Conservation (phyloP, 2,329 filamentous ascomycete genomes). For the Aspergillus brunneoviolaceus region DNA sequence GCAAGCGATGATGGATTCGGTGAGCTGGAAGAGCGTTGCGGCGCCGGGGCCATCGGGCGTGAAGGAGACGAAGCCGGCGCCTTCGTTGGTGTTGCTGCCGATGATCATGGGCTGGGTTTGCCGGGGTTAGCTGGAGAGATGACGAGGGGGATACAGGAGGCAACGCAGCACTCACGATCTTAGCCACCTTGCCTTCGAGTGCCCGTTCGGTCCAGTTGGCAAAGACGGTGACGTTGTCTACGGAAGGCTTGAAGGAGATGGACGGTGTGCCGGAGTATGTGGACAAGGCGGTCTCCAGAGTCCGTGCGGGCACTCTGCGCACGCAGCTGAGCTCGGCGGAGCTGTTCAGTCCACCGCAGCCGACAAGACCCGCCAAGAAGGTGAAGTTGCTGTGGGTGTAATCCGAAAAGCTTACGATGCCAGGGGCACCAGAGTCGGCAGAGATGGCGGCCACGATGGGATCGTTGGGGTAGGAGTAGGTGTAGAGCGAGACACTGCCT, state of each 20-base stretch:
- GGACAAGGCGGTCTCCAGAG: background rate
- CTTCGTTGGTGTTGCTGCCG: slow-evolving; percentile 11
- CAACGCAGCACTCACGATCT: background rate
- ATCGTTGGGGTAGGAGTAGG: slow-evolving; percentile 7
- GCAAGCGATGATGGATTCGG: slow-evolving; percentile 2
- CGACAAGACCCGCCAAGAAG: background rate
- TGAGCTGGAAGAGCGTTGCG: background rate
- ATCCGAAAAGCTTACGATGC: background rate
- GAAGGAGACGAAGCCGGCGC: slow-evolving; percentile 8
- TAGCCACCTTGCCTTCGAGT: background rate
- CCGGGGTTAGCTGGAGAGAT: background rate
- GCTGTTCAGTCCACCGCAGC: background rate
- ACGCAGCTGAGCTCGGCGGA: slow-evolving; percentile 1
- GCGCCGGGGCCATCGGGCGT: background rate
- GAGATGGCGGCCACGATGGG: slow-evolving; percentile 1
- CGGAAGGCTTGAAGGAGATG: slow-evolving; percentile 2
- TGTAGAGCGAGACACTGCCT: slow-evolving; percentile 3
- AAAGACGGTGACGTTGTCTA: slow-evolving; percentile 7
- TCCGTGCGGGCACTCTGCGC: background rate
- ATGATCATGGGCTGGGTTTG: background rate
- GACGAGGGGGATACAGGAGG: background rate
- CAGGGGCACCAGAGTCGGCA: background rate
- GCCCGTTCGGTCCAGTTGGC: slow-evolving; percentile 2
- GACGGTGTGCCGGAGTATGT: background rate
- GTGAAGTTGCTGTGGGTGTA: slow-evolving; percentile 1